Percentiles rank a stretch among this genome's conserved stretches.
These are phyloP conservation scores for Paracoccidioides brasiliensis DNA, from an alignment of 2,329 filamentous ascomycete species.

Conservation along the genomic window DNA sequence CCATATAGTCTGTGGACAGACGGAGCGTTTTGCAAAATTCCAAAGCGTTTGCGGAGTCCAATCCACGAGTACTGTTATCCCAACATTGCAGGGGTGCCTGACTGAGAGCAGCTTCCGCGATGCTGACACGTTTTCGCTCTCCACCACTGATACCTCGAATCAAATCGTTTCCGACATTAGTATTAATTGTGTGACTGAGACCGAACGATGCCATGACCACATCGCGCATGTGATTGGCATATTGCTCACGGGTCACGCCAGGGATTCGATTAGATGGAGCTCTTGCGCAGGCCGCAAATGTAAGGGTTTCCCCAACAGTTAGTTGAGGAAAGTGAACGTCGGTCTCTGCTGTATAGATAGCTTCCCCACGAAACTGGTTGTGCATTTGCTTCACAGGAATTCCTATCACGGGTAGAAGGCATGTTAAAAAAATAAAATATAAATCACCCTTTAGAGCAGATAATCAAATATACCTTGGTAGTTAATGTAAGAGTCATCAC, in stretches of 20 bases:
- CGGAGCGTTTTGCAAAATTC: conserved; percentile 59
- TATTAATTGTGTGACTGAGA: conserved; percentile 58
- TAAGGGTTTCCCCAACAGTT: conserved; percentile 75
- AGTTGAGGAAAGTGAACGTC: conserved; percentile 77
- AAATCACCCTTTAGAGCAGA: background rate
- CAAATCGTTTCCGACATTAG: conserved; percentile 71
- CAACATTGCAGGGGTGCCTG: conserved; percentile 59
- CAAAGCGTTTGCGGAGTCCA: conserved; percentile 55
- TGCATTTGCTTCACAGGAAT: conserved; percentile 10
- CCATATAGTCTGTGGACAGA: conserved; percentile 70
- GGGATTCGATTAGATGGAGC: conserved; percentile 60
- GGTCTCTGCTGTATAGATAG: conserved; percentile 76
- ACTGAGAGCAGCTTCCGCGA: conserved; percentile 70
- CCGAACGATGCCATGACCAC: conserved; percentile 35
- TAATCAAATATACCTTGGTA: conserved; percentile 44
- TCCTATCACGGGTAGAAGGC: background rate
- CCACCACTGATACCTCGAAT: conserved; percentile 69
- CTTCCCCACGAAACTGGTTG: conserved; percentile 64
- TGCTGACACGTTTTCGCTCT: conserved; percentile 67
- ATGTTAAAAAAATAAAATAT: background rate
- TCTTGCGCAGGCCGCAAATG: conserved; percentile 74
- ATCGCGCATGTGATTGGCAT: conserved; percentile 32
- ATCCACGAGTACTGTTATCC: conserved; percentile 60
- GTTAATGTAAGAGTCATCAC: conserved; percentile 59
- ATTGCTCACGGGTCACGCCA: conserved; percentile 33